Conservation (phyloP, 208 protist species). For the Trypanosoma melophagium region DNA sequence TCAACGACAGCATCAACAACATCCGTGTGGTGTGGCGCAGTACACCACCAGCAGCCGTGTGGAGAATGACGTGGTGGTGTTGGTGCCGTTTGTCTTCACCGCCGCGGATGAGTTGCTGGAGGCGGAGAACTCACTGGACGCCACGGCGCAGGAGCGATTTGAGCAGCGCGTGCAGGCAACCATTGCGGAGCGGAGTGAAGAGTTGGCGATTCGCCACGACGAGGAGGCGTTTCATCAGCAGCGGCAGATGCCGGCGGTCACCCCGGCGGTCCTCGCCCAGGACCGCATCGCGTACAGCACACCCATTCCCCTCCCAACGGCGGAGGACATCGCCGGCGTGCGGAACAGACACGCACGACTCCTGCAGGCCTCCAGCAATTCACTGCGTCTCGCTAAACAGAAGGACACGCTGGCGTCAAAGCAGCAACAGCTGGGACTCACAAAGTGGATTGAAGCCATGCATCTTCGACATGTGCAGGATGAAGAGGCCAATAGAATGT, state of each 20-base stretch:
- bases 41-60: not conserved
- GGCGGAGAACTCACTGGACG: constrained; percentile 74
- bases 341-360: constrained; percentile 38
- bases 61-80: constrained; percentile 33
- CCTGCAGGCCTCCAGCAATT: constrained; percentile 33
- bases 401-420: constrained; percentile 33
- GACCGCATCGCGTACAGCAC: constrained; percentile 44
- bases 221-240: constrained; percentile 78
- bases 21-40: too few species aligned
- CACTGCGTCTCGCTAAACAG: constrained; percentile 35
- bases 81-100: constrained; percentile 80
- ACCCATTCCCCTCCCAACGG: constrained; percentile 58
- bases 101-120: constrained; percentile 76
- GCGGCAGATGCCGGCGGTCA: constrained; percentile 73
- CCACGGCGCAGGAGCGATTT: constrained; percentile 60
- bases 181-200: constrained; percentile 52
- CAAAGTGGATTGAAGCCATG: constrained; percentile 31
- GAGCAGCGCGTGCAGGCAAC: constrained; percentile 57
- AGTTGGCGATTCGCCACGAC: constrained; percentile 75
- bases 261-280: constrained; percentile 26
- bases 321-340: constrained; percentile 41
- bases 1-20: too few species aligned
- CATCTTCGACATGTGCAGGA: constrained; percentile 16
- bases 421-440: constrained; percentile 46
- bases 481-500: constrained; percentile 17